phyloP scores from a whole-genome alignment of 2,329 filamentous ascomycete genomes.

The Zasmidium cellare region DNA sequence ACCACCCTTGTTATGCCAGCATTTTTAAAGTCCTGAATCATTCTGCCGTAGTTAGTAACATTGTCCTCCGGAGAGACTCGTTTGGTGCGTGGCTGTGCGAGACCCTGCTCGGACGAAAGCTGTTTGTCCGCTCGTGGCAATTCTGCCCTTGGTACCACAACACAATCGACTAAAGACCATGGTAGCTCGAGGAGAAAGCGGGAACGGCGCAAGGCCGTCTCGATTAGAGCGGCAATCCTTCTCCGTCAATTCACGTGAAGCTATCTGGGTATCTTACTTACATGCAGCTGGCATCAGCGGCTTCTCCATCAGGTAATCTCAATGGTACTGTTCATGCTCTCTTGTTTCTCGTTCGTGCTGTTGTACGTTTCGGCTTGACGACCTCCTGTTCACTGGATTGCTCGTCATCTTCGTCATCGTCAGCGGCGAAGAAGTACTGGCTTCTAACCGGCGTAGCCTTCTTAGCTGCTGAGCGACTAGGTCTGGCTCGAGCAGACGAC shows the following conservation, averaged over 20 bases:
- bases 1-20: too few species aligned
- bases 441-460: conserved; percentile 31
- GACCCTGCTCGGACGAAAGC: too few species aligned
- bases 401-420: conserved; percentile 17
- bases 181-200: not conserved
- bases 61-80: too few species aligned
- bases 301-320: not conserved
- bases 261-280: not conserved
- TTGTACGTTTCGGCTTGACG: conserved; percentile 31
- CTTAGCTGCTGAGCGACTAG: conserved; percentile 17
- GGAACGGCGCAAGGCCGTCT: not conserved
- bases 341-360: conserved; percentile 30
- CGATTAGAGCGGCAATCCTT: not conserved
- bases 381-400: conserved; percentile 30
- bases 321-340: conserved; percentile 1
- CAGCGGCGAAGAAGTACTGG: conserved; percentile 26
- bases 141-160: too few species aligned
- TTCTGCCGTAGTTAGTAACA: too few species aligned
- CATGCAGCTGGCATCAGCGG: not conserved
- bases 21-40: too few species aligned
- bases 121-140: too few species aligned
- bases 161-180: too few species aligned
- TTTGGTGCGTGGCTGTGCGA: too few species aligned
- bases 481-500: not conserved
- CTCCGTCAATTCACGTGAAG: not conserved